A percentile compares a stretch with the other conserved stretches of the same genome.
These are phyloP conservation scores for Didymella sp. DNA, from an alignment of 2,329 filamentous ascomycete species.

Conservation along the genomic window DNA sequence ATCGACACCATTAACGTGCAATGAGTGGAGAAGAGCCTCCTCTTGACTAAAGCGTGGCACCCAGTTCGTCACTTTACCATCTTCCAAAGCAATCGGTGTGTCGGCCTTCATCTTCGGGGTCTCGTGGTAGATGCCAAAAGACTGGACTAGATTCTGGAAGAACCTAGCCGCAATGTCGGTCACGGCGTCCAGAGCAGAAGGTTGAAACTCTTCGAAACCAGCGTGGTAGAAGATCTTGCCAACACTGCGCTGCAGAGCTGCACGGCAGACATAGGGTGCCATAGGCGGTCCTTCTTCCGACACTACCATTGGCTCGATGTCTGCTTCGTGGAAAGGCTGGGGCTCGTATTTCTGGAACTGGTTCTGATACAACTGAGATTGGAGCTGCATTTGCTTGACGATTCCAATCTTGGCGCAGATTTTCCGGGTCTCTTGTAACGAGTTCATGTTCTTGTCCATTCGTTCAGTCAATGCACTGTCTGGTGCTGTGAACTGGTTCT, in stretches of 20 bases:
- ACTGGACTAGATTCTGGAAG: constrained; percentile 81
- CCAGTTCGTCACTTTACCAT: constrained; percentile 53
- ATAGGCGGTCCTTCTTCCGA: constrained; percentile 89
- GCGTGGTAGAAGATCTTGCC: constrained; percentile 95
- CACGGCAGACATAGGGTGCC: constrained; percentile 79
- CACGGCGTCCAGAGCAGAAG: constrained; percentile 86
- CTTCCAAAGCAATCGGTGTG: constrained; percentile 36
- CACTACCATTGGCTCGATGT: constrained; percentile 87
- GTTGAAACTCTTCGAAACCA: constrained; percentile 96
- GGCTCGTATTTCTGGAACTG: constrained; percentile 97
- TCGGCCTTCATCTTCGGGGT: constrained; percentile 73
- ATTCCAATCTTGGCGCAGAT: constrained; percentile 95
- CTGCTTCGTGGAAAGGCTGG: constrained; percentile 84
- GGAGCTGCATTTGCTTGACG: constrained; percentile 99
- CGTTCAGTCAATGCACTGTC: constrained; percentile 76
- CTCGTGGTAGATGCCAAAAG: constrained; percentile 83
- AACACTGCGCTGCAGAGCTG: constrained; percentile 86
- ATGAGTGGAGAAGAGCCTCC: constrained; percentile 84
- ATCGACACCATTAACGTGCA: constrained; percentile 84
- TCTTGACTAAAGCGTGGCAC: constrained; percentile 79
- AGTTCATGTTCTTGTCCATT: constrained; percentile 88
- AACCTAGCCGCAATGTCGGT: constrained; percentile 91
- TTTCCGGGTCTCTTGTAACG: constrained; percentile 96
- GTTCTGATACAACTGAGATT: constrained; percentile 96
- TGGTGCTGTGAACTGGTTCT: constrained; percentile 77